These are phyloP conservation scores for Beauveria australis DNA, from an alignment of 2,329 filamentous ascomycete species.

Conservation along the genomic window DNA sequence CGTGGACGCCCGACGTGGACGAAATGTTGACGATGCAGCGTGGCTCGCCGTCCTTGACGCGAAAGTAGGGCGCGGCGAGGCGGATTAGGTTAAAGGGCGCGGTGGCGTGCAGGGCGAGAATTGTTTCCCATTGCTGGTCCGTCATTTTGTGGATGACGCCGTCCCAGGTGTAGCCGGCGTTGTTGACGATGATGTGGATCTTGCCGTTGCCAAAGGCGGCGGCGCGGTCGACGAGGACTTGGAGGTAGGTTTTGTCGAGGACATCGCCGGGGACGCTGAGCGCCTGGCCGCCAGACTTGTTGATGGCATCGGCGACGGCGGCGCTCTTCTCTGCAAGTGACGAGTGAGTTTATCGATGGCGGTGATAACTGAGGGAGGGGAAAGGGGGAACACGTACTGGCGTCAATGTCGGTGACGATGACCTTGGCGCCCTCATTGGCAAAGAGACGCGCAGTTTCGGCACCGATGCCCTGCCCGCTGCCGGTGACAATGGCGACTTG, in stretches of 20 bases:
- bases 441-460: conserved; percentile 72
- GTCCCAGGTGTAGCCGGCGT: conserved; percentile 89
- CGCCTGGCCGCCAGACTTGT: conserved; percentile 55
- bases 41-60: conserved; percentile 72
- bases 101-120: conserved; percentile 73
- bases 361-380: too few relatives aligned
- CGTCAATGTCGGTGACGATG: conserved; percentile 76
- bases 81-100: conserved; percentile 79
- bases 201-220: conserved; percentile 79
- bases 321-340: conserved; percentile 54
- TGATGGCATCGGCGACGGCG: conserved; percentile 62
- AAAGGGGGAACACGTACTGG: conserved; percentile 35
- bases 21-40: conserved; percentile 78
- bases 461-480: conserved; percentile 79
- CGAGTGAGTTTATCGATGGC: background rate
- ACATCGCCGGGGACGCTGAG: conserved; percentile 71
- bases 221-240: conserved; percentile 61
- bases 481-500: conserved; percentile 86
- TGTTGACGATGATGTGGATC: conserved; percentile 87
- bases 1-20: conserved; percentile 72
- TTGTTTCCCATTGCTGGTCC: conserved; percentile 87
- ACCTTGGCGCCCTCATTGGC: conserved; percentile 85
- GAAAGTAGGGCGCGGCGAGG: conserved; percentile 76
- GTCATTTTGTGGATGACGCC: conserved; percentile 88
- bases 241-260: conserved; percentile 61